Evolutionary conservation across 257 asterid genomes (phyloP).

Genomic region (Nicotiana undulata): DNA sequence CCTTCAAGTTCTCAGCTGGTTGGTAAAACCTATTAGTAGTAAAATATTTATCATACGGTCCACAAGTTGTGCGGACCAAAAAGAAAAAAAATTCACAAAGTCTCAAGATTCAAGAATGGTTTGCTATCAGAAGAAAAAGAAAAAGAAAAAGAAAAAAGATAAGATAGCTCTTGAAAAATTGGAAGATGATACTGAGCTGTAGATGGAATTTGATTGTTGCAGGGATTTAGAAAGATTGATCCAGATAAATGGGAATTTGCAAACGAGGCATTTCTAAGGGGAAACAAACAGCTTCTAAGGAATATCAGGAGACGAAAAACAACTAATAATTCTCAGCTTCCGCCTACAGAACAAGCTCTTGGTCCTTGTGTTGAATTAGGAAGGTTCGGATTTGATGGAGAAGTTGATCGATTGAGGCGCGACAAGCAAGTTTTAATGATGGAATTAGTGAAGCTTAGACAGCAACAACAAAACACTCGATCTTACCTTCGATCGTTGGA

Average conservation of each 20-base stretch:
- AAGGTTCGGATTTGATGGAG: slow-evolving; percentile 40
- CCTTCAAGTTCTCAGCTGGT: neutral
- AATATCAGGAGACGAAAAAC: slow-evolving; percentile 56
- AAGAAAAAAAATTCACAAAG: neutral
- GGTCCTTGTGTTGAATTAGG: slow-evolving; percentile 58
- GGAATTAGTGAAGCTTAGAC: slow-evolving; percentile 60
- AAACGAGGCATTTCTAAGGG: slow-evolving; percentile 56
- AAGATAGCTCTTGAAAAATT: neutral
- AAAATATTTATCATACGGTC: neutral
- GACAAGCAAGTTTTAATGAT: slow-evolving; percentile 45
- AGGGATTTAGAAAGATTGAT: slow-evolving; percentile 92
- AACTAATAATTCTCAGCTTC: slow-evolving; percentile 13
- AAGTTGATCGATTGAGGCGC: slow-evolving; percentile 44
- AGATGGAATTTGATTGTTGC: slow-evolving; percentile 28
- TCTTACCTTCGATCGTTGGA: slow-evolving; percentile 57
- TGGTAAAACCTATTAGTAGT: neutral
- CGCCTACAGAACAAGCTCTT: slow-evolving; percentile 19
- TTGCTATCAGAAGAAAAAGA: neutral
- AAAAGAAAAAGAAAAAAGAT: too few relatives aligned
- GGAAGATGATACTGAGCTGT: neutral
- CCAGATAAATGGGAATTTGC: slow-evolving; percentile 90
- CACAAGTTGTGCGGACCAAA: neutral
- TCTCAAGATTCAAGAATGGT: neutral
- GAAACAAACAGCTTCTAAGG: slow-evolving; percentile 52
- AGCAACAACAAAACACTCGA: slow-evolving; percentile 50